A percentile compares a stretch with the other conserved stretches of the same genome.
phyloP scores from a whole-genome alignment of 129 eudicot genomes.

The sunflower (Helianthus annuus) region DNA sequence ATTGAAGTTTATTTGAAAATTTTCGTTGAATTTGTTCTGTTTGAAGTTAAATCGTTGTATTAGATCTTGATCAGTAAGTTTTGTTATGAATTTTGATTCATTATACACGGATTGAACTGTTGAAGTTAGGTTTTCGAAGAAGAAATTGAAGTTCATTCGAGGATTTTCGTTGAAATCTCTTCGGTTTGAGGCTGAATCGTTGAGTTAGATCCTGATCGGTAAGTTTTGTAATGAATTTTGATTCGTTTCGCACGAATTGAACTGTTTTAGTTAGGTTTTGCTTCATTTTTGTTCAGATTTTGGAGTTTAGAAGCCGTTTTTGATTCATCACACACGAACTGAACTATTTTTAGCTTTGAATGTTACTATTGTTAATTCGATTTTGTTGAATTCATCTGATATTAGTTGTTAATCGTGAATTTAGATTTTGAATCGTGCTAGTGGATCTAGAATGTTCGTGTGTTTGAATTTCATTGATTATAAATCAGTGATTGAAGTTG shows the following conservation, averaged over 20 bases:
- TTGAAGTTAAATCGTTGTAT: slow-evolving; percentile 1
- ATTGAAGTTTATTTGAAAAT: too few relatives aligned
- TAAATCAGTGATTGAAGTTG: slow-evolving; percentile 1
- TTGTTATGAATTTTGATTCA: neutral
- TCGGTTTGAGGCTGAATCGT: slow-evolving; percentile 14
- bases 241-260: slow-evolving; percentile 3
- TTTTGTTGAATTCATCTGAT: slow-evolving; percentile 9
- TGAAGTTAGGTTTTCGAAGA: neutral
- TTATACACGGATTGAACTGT: slow-evolving; percentile 1
- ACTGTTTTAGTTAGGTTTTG: neutral
- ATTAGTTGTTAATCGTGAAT: slow-evolving; percentile 12
- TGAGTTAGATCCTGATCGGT: slow-evolving; percentile 23
- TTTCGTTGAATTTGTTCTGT: neutral
- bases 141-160: slow-evolving; percentile 13
- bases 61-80: slow-evolving; percentile 27
- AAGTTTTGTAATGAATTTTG: neutral
- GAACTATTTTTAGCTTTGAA: neutral
- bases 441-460: neutral
- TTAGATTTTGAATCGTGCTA: neutral
- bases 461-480: neutral
- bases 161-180: neutral
- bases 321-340: neutral
- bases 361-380: neutral
- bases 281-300: neutral
- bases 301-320: neutral